Conservation (phyloP, 2,329 filamentous ascomycete genomes). For the Colletotrichum lupini region DNA sequence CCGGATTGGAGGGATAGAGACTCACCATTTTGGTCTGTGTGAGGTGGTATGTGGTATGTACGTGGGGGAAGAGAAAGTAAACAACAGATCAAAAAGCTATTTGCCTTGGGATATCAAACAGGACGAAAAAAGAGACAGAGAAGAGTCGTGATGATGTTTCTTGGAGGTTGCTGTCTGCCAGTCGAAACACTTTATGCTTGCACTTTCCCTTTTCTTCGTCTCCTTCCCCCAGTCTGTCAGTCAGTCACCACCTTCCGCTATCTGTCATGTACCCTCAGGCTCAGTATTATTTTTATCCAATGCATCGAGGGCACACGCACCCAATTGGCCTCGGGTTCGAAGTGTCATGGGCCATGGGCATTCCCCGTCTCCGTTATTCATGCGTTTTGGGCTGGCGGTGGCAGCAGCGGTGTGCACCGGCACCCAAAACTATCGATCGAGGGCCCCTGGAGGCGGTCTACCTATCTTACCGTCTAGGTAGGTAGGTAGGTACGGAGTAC, state of each 20-base stretch:
- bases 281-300: slow-evolving; percentile 23
- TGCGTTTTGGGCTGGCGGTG: slow-evolving; percentile 13
- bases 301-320: background rate
- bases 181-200: slow-evolving; percentile 33
- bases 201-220: background rate
- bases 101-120: background rate
- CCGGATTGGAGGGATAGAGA: slow-evolving; percentile 28
- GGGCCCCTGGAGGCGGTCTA: background rate
- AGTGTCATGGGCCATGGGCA: slow-evolving; percentile 24
- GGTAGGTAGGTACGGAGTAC: too few species aligned
- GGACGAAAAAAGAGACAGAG: background rate
- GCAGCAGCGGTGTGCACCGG: slow-evolving; percentile 19
- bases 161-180: slow-evolving; percentile 23
- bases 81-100: background rate
- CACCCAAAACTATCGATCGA: slow-evolving; percentile 6
- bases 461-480: too few species aligned
- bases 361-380: slow-evolving; percentile 33
- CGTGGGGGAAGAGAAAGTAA: background rate
- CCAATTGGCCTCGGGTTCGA: background rate
- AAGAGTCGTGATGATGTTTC: slow-evolving; percentile 22
- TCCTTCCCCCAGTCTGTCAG: background rate
- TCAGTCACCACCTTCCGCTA: slow-evolving; percentile 1
- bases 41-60: slow-evolving; percentile 4
- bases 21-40: slow-evolving; percentile 49
- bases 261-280: background rate